Base-by-base conservation (phyloP, 768 basidiomycete genomes). In the Kwoniella shandongensis region DNA sequence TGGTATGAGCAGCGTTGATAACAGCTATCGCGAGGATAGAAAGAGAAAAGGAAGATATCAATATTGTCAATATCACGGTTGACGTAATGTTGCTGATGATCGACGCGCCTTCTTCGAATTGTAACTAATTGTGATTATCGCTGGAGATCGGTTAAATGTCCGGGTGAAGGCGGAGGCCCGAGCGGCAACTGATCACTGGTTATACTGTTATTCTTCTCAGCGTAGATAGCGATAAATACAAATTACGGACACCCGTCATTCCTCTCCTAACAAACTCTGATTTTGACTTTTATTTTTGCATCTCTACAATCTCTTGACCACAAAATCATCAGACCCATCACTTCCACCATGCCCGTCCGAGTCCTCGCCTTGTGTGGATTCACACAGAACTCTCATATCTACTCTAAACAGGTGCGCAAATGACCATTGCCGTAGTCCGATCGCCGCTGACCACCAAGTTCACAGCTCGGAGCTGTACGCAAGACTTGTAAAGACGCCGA, bases 401-500 rank as follows among this genome's bases (percentile, higher is more conserved):
- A 72, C 62, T 57, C 45, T 22, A 73, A 65, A 54, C 72, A 74
- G 66, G 73, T 66, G 20, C 13, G 57, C 38, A 39, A 22, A 38
- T 23, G 32, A 13, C 12, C 13, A 20, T 6, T 49, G n/a, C 15
- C 38, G 27, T 10, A 26, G 7, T 4, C 22, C 23, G 5, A 36
- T 18, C 13, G 27, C 17, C 40, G 18, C 23, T 18, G 26, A 48
- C 25, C 38, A 8, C 38, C 52, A 7, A 41, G 25, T 2, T 11
- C 32, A 38, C 38, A 75, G 70, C 62, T 72, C 13, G 74, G 74
- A 22, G 67, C 72, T 5, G 66, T 75, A 23, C 51, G 74, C 49
- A 75, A 75, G 46, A 61, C 72, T 26, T 75, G 72, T 47, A 75
- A 75, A 61, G 65, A 73, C 40, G 70, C 72, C 26, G 72, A 74